These are phyloP conservation scores for Paraleonurus japonicus DNA, from an alignment of 257 asterid genomes.

Conservation along the genomic window DNA sequence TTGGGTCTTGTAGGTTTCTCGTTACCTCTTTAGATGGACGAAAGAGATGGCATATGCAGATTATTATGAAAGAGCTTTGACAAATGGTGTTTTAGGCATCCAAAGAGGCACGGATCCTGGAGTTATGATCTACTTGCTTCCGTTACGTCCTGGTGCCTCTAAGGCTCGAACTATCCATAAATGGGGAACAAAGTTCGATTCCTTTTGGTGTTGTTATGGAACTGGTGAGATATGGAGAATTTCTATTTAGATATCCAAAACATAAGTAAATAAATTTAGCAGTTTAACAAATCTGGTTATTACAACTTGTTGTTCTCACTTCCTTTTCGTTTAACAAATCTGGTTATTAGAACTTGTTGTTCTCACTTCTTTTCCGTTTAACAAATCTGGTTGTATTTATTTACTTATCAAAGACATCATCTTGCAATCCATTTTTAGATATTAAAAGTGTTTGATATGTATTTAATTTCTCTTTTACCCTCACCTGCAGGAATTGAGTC, in stretches of 20 bases:
- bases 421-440: background rate
- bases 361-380: background rate
- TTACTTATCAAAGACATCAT: background rate
- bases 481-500: constrained; percentile 72
- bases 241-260: background rate
- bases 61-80: constrained; percentile 83
- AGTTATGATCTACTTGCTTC: constrained; percentile 95
- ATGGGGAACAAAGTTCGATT: constrained; percentile 88
- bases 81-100: constrained; percentile 86
- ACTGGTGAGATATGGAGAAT: constrained; percentile 50
- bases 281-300: background rate
- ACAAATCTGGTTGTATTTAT: background rate
- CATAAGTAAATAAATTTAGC: background rate
- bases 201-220: constrained; percentile 98
- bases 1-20: constrained; percentile 65
- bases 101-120: constrained; percentile 94
- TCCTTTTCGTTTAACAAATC: background rate
- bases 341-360: constrained; percentile 4
- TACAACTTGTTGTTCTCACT: background rate
- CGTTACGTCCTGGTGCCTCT: constrained; percentile 73
- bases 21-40: constrained; percentile 85
- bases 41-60: constrained; percentile 85
- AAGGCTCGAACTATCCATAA: constrained; percentile 76
- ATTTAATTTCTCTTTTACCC: background rate
- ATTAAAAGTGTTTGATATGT: background rate